Base-by-base conservation (phyloP, 2,329 filamentous ascomycete genomes). In the Colletotrichum horii region DNA sequence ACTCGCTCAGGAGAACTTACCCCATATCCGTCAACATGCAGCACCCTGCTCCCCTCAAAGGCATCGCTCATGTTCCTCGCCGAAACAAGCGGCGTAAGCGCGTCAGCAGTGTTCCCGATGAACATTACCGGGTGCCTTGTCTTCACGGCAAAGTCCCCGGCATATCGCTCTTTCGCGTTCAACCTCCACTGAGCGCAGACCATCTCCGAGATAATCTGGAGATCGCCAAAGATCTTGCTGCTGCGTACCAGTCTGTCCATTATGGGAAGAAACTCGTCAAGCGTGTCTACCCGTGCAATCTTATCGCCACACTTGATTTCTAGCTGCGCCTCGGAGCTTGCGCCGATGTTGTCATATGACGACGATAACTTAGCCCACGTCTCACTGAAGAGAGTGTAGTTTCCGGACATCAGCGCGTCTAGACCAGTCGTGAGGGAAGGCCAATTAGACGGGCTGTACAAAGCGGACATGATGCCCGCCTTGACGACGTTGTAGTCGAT, bases 141-240 rank as follows among this genome's bases (percentile, higher is more conserved):
- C 71, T 80, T 81, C 56, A 81, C 81, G 19, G 72, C 72, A 64
- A 86, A 85, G 62, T 82, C 80, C 1, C 80, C 83, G 3, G 70
- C 77, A 61, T 84, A 85, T 19, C 80, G 78, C 77, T 86, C 85
- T 61, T 83, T 84, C 14, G 85, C 82, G 6, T 82, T 79, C 11
- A 85, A 73, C 26, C 77, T 79, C 86, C 86, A 88, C 75, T 83
- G 83, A 2, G 82, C 82, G 77, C 86, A 88, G 2, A 70, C 61
- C 65, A 83, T 77, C 30, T 77, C 65, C 5, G 78, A 4, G 9
- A 4, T 4, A 0, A 77, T 75, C 36, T 74, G 71, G 2, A 71
- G n/a, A 14, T 81, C 80, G 2, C 80, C 83, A 9, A 80, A 77
- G n/a, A 81, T 70, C 12, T 79, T 79, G 75, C 82, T 85, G 22